Conservation (phyloP, 2,329 filamentous ascomycete genomes). For the Verticillium tricorpus region DNA sequence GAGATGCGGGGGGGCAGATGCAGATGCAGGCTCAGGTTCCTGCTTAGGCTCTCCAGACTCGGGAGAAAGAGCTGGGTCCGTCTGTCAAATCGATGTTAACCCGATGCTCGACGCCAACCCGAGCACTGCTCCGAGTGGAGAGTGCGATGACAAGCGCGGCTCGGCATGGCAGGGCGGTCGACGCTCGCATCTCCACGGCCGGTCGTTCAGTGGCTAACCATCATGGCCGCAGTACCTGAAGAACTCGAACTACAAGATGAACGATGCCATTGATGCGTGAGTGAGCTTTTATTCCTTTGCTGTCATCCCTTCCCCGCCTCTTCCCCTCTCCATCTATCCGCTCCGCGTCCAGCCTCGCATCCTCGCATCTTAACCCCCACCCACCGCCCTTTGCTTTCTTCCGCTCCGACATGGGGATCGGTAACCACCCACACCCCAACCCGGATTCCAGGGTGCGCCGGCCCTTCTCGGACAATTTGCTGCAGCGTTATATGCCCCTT, state of each 20-base stretch:
- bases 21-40: too few species aligned
- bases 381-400: conserved; percentile 2
- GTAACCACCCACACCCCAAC: background rate
- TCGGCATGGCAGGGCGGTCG: background rate
- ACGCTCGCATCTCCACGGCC: background rate
- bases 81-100: too few species aligned
- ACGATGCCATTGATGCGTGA: conserved; percentile 54
- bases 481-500: conserved; percentile 11
- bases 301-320: conserved; percentile 13
- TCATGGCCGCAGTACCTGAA: conserved; percentile 38
- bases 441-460: conserved; percentile 4
- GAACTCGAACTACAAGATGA: conserved; percentile 43
- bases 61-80: too few species aligned
- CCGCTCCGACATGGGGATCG: background rate
- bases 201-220: background rate
- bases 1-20: too few species aligned
- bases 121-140: too few species aligned
- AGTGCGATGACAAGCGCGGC: too few species aligned
- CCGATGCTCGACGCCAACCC: too few species aligned
- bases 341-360: background rate
- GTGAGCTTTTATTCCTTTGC: conserved; percentile 23
- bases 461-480: conserved; percentile 21
- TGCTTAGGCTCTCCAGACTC: too few species aligned
- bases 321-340: conserved; percentile 3
- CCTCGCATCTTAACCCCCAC: too few species aligned